Percentiles rank a stretch among this genome's conserved stretches.
Conservation (phyloP, 2,329 filamentous ascomycete genomes). For the Diaporthe ilicicola region DNA sequence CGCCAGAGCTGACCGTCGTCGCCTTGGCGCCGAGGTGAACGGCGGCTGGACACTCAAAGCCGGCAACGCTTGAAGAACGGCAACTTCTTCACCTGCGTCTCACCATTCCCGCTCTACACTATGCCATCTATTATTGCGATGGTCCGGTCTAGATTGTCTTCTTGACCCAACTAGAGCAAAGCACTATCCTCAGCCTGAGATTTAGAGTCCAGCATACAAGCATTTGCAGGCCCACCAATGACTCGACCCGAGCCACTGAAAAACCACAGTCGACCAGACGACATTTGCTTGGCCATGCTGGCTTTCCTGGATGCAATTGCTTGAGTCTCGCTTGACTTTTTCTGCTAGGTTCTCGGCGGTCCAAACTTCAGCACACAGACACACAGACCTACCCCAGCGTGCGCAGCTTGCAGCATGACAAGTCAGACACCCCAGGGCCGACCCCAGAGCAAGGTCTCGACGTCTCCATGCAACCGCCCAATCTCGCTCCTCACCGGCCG, state of each 20-base stretch:
- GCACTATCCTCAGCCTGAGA: slow-evolving; percentile 10
- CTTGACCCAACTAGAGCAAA: background rate
- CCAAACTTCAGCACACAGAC: slow-evolving; percentile 1
- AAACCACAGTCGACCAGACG: slow-evolving; percentile 3
- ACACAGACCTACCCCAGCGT: background rate
- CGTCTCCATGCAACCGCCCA: background rate
- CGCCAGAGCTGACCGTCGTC: background rate
- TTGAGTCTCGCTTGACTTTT: background rate
- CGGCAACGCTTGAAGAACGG: background rate
- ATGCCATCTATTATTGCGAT: background rate
- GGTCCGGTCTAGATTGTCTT: background rate
- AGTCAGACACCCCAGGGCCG: slow-evolving; percentile 17
- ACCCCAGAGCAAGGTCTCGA: background rate
- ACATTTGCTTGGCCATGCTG: slow-evolving; percentile 7
- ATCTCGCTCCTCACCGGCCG: background rate
- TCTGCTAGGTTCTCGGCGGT: background rate
- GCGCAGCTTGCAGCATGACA: slow-evolving; percentile 8
- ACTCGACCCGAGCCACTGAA: slow-evolving; percentile 15
- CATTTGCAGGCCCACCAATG: slow-evolving; percentile 14
- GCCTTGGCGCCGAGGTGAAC: slow-evolving; percentile 6
- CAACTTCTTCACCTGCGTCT: background rate
- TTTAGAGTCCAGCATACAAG: slow-evolving; percentile 9
- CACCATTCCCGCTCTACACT: slow-evolving; percentile 1
- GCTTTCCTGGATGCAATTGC: background rate
- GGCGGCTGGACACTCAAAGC: background rate